A percentile compares a stretch with the other conserved stretches of the same genome.
phyloP scores from a whole-genome alignment of 495 filamentous ascomycete genomes.

The Daldinia loculata region DNA sequence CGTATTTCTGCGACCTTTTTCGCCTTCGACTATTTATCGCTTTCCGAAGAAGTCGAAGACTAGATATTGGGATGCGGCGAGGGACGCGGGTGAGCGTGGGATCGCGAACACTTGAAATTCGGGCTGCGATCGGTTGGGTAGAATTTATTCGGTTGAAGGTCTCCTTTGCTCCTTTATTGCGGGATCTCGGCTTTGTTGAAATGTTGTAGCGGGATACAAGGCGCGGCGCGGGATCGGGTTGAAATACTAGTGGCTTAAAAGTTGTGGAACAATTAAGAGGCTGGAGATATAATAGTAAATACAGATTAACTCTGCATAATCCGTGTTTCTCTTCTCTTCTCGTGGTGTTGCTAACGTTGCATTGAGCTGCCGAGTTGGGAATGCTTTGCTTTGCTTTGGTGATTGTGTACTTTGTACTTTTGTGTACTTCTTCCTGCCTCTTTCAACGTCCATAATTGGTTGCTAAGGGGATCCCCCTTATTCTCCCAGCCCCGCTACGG shows the following conservation, averaged over 20 bases:
- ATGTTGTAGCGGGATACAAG: conserved; percentile 5
- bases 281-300: conserved; percentile 4
- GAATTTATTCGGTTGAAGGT: conserved; percentile 18
- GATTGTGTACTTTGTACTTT: conserved; percentile 18
- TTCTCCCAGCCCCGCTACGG: conserved; percentile 29
- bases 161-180: conserved; percentile 12
- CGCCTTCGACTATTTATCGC: conserved; percentile 35
- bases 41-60: conserved; percentile 25
- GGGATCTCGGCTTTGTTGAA: conserved; percentile 25
- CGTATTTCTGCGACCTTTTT: conserved; percentile 44
- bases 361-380: conserved; percentile 36
- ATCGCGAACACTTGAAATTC: conserved; percentile 45
- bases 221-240: neutral
- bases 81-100: no score
- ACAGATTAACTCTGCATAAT: conserved; percentile 22
- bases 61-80: conserved; percentile 31
- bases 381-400: conserved; percentile 35
- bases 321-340: conserved; percentile 5
- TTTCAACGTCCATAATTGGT: conserved; percentile 43
- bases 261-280: neutral
- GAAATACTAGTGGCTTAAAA: neutral
- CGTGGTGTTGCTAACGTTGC: conserved; percentile 25
- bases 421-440: neutral
- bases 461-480: conserved; percentile 41
- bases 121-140: conserved; percentile 18